phyloP scores from a whole-genome alignment of 2,329 filamentous ascomycete species.

The Zasmidium cellare region DNA sequence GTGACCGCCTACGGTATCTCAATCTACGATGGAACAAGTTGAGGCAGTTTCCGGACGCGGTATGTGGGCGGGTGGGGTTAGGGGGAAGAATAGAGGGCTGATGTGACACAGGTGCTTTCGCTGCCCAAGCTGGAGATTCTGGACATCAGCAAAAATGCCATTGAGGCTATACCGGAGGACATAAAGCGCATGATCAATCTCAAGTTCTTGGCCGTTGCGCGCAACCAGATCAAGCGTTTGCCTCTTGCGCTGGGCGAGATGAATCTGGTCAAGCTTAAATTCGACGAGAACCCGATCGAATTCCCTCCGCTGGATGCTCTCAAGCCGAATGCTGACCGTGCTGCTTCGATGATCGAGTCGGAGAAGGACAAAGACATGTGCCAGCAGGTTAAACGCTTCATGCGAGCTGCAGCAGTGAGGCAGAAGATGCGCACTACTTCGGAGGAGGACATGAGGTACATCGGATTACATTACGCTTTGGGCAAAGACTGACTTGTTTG shows the following conservation, averaged over 20 bases:
- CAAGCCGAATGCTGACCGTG: conserved; percentile 21
- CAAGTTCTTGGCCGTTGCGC: conserved; percentile 84
- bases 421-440: conserved; percentile 27
- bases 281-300: conserved; percentile 81
- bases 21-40: conserved; percentile 78
- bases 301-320: conserved; percentile 63
- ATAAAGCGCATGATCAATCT: conserved; percentile 79
- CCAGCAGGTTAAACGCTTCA: conserved; percentile 59
- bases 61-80: conserved; percentile 43
- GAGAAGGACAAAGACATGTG: conserved; percentile 63
- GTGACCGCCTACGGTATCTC: conserved; percentile 74
- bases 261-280: conserved; percentile 86
- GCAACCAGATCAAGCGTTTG: conserved; percentile 82
- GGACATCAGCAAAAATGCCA: conserved; percentile 85
- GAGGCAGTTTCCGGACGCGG: conserved; percentile 63
- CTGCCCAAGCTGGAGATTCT: conserved; percentile 87
- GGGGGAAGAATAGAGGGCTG: neutral
- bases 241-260: conserved; percentile 86
- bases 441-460: conserved; percentile 31
- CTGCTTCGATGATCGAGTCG: conserved; percentile 50
- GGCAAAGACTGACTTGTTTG: conserved; percentile 2
- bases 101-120: conserved; percentile 68
- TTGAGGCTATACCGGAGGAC: conserved; percentile 73
- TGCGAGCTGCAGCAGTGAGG: conserved; percentile 46
- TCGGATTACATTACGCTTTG: neutral